Base-by-base conservation (phyloP, 306 rosid species). In the Astragalus membranaceus region DNA sequence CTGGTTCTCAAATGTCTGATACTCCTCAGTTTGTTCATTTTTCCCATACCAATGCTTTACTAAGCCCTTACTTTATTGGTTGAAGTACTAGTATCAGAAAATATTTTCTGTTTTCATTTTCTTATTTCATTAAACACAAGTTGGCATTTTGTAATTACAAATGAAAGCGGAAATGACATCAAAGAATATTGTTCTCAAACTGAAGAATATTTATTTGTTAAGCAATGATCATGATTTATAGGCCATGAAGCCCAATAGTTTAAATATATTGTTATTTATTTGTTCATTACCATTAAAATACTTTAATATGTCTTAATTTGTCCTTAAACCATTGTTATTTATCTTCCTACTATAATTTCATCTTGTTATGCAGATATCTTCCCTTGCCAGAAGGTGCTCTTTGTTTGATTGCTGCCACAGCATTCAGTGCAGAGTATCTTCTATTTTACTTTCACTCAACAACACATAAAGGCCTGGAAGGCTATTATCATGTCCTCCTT, bases 401-500 rank as follows among this genome's bases (percentile, higher is more conserved):
- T 43, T 83, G 91, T 75, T 84, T 91, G 82, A 79, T 83, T 16
- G 85, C 92, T 63, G 85, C 91, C 56, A 46, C 85, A 6, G 97
- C 97, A 59, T 91, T 91, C 85, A 73, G 81, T 56, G 90, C 87
- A 0, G 97, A 91, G 79, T 87, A 83, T 76, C 88, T 91, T 50
- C 84, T 91, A 37, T 91, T 91, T 79, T 82, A 85, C 82, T 91
- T 88, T 67, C 97, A 91, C 79, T 88, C 97, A 51, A 88, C 97
- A 44, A 60, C 83, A 26, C 97, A 91, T 72, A 88, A 83, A 63
- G 97, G 97, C 73, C 84, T 91, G 2, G 96, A 88, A 75, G 97
- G 97, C 44, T 85, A 88, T 78, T 88, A 88, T 75, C 97, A 91
- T 75, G 79, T 85, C 73, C 86, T 91, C 49, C 97, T 91, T 13